A percentile compares a stretch with the other conserved stretches of the same genome.
These are phyloP conservation scores for Gnaphalium uliginosum DNA, from an alignment of 129 eudicot genomes.

Conservation along the genomic window DNA sequence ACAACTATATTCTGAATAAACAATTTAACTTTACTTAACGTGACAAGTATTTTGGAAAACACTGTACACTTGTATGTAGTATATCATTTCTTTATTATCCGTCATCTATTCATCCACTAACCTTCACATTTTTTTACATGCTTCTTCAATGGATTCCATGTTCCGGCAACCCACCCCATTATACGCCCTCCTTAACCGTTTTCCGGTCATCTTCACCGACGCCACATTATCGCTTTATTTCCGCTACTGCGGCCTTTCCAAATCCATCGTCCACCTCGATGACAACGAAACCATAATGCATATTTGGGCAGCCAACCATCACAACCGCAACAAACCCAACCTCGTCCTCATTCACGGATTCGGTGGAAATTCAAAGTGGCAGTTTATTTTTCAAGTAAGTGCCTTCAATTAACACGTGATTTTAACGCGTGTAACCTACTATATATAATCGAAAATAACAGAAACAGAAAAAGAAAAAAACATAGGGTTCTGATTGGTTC, in stretches of 20 bases:
- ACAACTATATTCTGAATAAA: no score
- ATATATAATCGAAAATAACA: no score
- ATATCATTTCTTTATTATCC: no score
- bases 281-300: slow-evolving; percentile 58
- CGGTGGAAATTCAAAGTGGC: slow-evolving; percentile 68
- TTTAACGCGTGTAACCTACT: slow-evolving; percentile 34
- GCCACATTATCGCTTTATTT: slow-evolving; percentile 44
- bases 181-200: background rate
- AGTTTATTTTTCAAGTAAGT: slow-evolving; percentile 47
- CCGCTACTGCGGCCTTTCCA: slow-evolving; percentile 42
- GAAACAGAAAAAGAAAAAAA: no score
- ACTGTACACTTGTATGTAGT: no score
- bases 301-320: slow-evolving; percentile 45
- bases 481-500: background rate
- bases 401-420: slow-evolving; percentile 20
- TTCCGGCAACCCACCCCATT: slow-evolving; percentile 1
- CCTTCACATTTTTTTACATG: background rate
- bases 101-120: background rate
- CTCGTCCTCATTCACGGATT: slow-evolving; percentile 68
- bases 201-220: slow-evolving; percentile 31
- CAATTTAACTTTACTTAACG: no score
- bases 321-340: slow-evolving; percentile 41
- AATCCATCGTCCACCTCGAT: slow-evolving; percentile 38
- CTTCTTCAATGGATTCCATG: background rate
- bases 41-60: no score